Percentiles rank a stretch among this genome's conserved stretches.
phyloP scores from a whole-genome alignment of 2,329 filamentous ascomycete genomes.

The Stachybotrys chartarum region DNA sequence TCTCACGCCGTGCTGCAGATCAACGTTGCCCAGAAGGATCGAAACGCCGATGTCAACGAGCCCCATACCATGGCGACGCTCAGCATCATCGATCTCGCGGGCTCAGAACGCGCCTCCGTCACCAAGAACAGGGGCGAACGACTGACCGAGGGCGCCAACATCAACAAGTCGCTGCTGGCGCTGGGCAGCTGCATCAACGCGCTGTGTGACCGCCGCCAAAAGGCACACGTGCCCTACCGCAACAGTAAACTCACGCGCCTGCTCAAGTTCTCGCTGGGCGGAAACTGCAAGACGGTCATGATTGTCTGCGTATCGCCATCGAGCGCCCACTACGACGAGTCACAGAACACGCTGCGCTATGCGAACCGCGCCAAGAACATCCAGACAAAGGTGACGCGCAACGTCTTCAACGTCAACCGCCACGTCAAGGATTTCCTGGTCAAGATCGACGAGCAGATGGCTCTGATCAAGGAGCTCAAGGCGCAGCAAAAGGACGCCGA shows the following conservation, averaged over 20 bases:
- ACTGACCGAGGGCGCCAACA: constrained; percentile 90
- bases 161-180: constrained; percentile 96
- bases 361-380: constrained; percentile 99
- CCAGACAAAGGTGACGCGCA: constrained; percentile 98
- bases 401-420: constrained; percentile 97
- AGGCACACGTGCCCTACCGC: constrained; percentile 90
- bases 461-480: constrained; percentile 92
- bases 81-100: constrained; percentile 95
- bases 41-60: constrained; percentile 86
- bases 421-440: constrained; percentile 99
- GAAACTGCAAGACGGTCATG: constrained; percentile 99
- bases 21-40: constrained; percentile 89
- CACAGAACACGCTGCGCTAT: constrained; percentile 94
- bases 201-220: constrained; percentile 85
- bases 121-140: constrained; percentile 95
- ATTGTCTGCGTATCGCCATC: constrained; percentile 97
- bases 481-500: constrained; percentile 89
- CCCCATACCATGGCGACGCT: constrained; percentile 97
- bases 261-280: constrained; percentile 92
- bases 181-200: constrained; percentile 98
- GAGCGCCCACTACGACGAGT: constrained; percentile 95
- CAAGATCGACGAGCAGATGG: constrained; percentile 98
- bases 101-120: constrained; percentile 90
- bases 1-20: constrained; percentile 97
- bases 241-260: constrained; percentile 96